These are phyloP conservation scores for Diacronema lutheri DNA, from an alignment of 78 protist species.

Conservation along the genomic window DNA sequence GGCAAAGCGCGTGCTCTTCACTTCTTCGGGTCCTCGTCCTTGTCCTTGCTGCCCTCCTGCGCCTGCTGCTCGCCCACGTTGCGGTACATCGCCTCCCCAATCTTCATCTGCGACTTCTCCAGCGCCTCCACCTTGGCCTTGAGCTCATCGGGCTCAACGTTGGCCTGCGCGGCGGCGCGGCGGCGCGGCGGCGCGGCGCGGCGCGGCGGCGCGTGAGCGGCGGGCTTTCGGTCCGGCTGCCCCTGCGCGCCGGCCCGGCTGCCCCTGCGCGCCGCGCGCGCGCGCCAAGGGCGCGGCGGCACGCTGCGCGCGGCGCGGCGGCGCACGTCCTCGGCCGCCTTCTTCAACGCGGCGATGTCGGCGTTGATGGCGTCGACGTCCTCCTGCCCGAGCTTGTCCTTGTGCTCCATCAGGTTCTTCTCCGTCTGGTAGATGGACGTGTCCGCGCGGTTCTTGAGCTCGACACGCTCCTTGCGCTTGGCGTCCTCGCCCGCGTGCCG, in stretches of 20 bases:
- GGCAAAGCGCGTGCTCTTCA: no score
- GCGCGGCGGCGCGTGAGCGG: background rate
- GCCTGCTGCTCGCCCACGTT: background rate
- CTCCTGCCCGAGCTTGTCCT: slow-evolving; percentile 30
- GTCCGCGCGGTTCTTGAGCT: slow-evolving; percentile 77
- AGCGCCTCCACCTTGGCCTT: background rate
- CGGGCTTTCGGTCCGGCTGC: no score
- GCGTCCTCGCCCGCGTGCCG: slow-evolving; percentile 55
- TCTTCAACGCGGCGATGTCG: no score
- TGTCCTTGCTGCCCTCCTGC: background rate
- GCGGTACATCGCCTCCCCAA: slow-evolving; percentile 35
- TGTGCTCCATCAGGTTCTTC: slow-evolving; percentile 58
- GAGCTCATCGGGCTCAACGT: background rate
- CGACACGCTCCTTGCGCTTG: slow-evolving; percentile 52
- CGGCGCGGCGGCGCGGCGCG: background rate
- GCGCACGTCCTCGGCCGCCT: background rate
- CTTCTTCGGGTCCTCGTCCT: background rate
- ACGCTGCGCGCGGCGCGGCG: background rate
- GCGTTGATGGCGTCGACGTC: slow-evolving; percentile 1
- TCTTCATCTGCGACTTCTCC: slow-evolving; percentile 7
- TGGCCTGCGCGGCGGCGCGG: background rate
- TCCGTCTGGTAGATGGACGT: slow-evolving; percentile 50
- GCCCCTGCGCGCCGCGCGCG: background rate
- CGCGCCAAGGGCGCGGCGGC: background rate
- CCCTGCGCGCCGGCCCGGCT: background rate